These are phyloP conservation scores for Saccharomycopsis synnaedendra DNA, from an alignment of 805 yeast genomes.

Conservation along the genomic window DNA sequence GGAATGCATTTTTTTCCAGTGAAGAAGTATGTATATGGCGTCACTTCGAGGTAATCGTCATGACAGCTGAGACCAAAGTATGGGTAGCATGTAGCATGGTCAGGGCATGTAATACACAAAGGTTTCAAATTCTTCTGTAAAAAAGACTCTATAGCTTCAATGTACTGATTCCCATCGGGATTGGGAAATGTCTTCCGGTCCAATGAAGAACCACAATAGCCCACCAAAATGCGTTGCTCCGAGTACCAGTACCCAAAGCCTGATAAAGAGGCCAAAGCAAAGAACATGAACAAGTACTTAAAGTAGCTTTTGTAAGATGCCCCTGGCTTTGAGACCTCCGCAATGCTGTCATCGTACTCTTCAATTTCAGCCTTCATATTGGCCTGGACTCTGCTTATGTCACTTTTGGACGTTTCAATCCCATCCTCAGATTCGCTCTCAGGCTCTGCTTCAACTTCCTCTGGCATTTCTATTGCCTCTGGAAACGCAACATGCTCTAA, in stretches of 20 bases:
- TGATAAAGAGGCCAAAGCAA: constrained; percentile 26
- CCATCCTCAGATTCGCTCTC: constrained; percentile 3
- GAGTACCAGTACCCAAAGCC: constrained; percentile 48
- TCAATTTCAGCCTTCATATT: neutral
- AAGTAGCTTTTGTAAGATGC: neutral
- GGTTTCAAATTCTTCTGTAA: constrained; percentile 42
- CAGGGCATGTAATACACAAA: constrained; percentile 67
- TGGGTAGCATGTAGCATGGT: constrained; percentile 64
- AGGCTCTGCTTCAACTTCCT: neutral
- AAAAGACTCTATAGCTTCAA: constrained; percentile 30
- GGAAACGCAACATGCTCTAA: no score
- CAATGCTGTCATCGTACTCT: neutral
- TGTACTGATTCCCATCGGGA: constrained; percentile 21
- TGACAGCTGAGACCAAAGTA: constrained; percentile 54
- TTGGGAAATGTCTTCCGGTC: constrained; percentile 29
- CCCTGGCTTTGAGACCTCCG: no score
- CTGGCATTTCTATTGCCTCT: no score
- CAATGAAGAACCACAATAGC: constrained; percentile 66
- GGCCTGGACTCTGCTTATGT: neutral
- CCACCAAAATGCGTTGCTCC: constrained; percentile 49
- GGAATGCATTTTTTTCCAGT: constrained; percentile 61
- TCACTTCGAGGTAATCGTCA: constrained; percentile 46
- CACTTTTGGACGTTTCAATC: neutral
- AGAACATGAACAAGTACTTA: constrained; percentile 23
- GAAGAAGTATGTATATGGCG: constrained; percentile 34